Evolutionary conservation across 345 rosid genomes (phyloP).

Genomic region (Hibiscus syriacus): DNA sequence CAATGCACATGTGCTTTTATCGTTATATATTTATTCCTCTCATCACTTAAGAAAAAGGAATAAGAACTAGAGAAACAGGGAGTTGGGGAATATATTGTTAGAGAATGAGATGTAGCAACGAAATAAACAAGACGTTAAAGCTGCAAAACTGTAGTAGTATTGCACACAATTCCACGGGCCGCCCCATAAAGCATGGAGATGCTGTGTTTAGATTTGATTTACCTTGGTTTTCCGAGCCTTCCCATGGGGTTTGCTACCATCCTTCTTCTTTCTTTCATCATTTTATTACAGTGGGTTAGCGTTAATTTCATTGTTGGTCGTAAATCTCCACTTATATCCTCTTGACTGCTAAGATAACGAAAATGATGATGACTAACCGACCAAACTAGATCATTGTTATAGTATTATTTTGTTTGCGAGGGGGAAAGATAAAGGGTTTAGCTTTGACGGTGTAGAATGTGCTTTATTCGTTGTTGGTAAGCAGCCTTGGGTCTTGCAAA

Average conservation of each 20-base stretch:
- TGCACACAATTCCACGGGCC: conserved; percentile 25
- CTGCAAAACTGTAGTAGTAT: conserved; percentile 22
- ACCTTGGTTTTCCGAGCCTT: conserved; percentile 34
- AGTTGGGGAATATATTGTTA: background rate
- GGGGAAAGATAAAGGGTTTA: conserved; percentile 7
- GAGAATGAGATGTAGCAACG: background rate
- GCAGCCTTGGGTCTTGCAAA: conserved; percentile 61
- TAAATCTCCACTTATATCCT: too few species aligned
- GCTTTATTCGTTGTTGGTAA: conserved; percentile 58
- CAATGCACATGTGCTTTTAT: too few species aligned
- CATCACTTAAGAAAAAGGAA: too few species aligned
- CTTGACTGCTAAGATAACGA: too few species aligned
- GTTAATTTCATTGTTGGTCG: too few species aligned
- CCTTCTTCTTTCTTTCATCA: background rate
- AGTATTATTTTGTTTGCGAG: too few species aligned
- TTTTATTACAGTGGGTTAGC: too few species aligned
- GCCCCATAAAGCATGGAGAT: conserved; percentile 9
- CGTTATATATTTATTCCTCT: too few species aligned
- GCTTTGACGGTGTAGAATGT: conserved; percentile 39
- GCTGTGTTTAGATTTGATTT: conserved; percentile 8
- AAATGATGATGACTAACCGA: too few species aligned
- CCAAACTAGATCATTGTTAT: too few species aligned
- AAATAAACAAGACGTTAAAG: background rate
- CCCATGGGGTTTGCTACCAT: background rate
- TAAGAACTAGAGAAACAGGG: too few species aligned